Conservation (phyloP, 139 green algal genomes). For the Micromonas pusilla region DNA sequence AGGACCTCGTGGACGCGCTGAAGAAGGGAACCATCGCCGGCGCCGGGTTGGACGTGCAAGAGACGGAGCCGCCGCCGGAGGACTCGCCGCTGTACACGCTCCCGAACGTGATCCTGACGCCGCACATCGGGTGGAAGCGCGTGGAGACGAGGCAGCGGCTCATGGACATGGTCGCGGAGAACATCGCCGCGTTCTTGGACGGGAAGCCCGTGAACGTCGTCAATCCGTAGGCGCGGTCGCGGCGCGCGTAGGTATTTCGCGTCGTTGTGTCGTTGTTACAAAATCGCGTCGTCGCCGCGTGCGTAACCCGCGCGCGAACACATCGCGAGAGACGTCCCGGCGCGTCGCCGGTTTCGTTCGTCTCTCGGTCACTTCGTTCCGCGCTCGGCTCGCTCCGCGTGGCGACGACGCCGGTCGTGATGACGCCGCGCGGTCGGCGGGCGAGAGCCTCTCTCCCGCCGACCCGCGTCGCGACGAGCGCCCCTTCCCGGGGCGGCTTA, state of each 20-base stretch:
- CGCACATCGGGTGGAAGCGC: slow-evolving; percentile 43
- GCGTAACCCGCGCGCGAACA: not conserved
- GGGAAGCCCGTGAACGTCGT: slow-evolving; percentile 34
- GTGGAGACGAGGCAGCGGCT: slow-evolving; percentile 36
- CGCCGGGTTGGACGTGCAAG: slow-evolving; percentile 36
- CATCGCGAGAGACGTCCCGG: not conserved
- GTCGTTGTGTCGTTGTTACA: not conserved
- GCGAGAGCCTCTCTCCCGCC: not conserved
- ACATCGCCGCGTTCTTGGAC: slow-evolving; percentile 24
- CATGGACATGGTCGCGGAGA: slow-evolving; percentile 32
- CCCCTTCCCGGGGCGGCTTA: not conserved
- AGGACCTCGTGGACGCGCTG: slow-evolving; percentile 26
- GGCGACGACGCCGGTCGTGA: too few relatives aligned
- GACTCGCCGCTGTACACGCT: slow-evolving; percentile 24
- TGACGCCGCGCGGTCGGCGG: not conserved
- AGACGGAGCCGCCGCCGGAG: slow-evolving; percentile 28
- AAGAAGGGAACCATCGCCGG: slow-evolving; percentile 31
- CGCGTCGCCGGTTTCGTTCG: not conserved
- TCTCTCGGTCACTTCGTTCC: too few relatives aligned
- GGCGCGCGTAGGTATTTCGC: not conserved
- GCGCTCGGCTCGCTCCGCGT: too few relatives aligned
- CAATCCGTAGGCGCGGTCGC: slow-evolving; percentile 8
- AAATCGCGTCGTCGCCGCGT: not conserved
- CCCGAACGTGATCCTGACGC: slow-evolving; percentile 29
- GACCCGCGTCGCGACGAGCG: not conserved